A percentile compares a stretch with the other conserved stretches of the same genome.
Conservation (phyloP, 1,284 basidiomycete species). For the Ceratobasidium sp. region DNA sequence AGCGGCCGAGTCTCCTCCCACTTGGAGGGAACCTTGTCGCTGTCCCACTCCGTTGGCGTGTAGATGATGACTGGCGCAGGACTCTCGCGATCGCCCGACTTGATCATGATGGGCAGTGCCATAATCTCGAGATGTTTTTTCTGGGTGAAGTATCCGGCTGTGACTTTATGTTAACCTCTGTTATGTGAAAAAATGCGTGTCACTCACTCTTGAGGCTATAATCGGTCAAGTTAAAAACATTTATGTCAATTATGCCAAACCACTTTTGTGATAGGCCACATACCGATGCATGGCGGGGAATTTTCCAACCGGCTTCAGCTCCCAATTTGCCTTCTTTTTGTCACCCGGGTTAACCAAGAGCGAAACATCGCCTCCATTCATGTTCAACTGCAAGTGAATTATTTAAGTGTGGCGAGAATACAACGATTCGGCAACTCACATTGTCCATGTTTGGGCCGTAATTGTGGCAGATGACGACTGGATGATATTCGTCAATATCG, state of each 20-base stretch:
- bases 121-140: constrained; percentile 52
- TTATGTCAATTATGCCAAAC: too few relatives aligned
- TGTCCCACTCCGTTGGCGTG: constrained; percentile 50
- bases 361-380: constrained; percentile 51
- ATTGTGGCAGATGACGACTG: constrained; percentile 54
- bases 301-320: constrained; percentile 47
- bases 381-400: neutral
- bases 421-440: constrained; percentile 39
- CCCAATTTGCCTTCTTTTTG: constrained; percentile 8
- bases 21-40: neutral
- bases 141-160: constrained; percentile 51
- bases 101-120: constrained; percentile 51
- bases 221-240: neutral
- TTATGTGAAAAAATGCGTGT: neutral
- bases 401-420: neutral
- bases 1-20: constrained; percentile 45
- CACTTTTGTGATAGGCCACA: neutral
- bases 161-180: constrained; percentile 3
- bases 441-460: constrained; percentile 54
- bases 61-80: constrained; percentile 53
- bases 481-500: neutral
- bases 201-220: constrained; percentile 13
- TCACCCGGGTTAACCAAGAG: constrained; percentile 53
- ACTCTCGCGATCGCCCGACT: constrained; percentile 50
- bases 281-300: constrained; percentile 53